phyloP scores from a whole-genome alignment of 345 rosid genomes.

The Noccaea caerulescens region DNA sequence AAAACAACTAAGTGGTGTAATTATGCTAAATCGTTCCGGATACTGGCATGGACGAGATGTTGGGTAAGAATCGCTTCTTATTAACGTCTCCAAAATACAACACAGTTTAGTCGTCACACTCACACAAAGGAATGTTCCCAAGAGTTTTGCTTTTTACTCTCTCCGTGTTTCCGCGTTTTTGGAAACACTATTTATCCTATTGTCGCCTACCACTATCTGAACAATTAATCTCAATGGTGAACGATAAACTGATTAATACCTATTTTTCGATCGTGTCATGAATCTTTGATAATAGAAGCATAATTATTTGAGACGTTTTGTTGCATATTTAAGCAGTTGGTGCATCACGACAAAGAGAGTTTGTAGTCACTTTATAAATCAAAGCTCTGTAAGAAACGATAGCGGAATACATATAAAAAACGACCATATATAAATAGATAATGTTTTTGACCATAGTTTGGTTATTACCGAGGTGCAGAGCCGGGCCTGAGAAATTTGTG shows the following conservation, averaged over 20 bases:
- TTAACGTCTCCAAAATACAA: constrained; percentile 4
- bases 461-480: no score
- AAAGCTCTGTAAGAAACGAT: neutral
- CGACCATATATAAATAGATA: no score
- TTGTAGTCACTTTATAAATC: neutral
- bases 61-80: constrained; percentile 18
- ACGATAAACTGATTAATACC: neutral
- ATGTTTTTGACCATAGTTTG: no score
- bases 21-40: neutral
- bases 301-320: neutral
- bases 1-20: neutral
- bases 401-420: neutral
- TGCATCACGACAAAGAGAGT: constrained; percentile 23
- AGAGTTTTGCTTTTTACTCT: neutral
- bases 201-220: neutral
- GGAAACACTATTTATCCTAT: neutral
- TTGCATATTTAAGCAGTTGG: constrained; percentile 1
- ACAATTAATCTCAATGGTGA: neutral
- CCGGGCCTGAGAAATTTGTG: no score
- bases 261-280: constrained; percentile 6
- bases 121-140: neutral
- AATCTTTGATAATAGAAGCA: neutral
- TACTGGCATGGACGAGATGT: neutral
- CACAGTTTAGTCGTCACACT: neutral
- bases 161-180: constrained; percentile 15